Conservation (phyloP, 2,329 filamentous ascomycete genomes). For the Penicillium sp. region DNA sequence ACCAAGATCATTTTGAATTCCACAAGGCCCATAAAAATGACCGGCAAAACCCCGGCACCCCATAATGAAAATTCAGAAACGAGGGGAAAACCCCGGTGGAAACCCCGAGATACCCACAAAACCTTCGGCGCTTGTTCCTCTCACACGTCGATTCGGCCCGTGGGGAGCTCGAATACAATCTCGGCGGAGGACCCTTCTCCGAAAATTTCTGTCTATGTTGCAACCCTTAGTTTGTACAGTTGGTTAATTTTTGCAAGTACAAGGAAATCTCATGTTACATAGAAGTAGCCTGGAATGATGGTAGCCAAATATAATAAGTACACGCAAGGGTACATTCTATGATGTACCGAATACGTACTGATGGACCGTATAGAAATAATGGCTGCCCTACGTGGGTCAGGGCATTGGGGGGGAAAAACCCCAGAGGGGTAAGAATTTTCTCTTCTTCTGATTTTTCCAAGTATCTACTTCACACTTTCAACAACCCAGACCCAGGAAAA, state of each 20-base stretch:
- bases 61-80: not conserved
- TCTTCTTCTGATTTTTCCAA: not conserved
- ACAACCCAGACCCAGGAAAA: not conserved
- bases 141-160: not conserved
- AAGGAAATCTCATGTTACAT: not conserved
- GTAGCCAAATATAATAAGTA: not conserved
- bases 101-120: not conserved
- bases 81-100: not conserved
- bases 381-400: constrained; percentile 3
- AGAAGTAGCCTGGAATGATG: not conserved
- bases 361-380: too few relatives aligned
- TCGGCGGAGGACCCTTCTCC: not conserved
- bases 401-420: not conserved
- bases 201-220: too few relatives aligned
- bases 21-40: not conserved
- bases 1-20: not conserved
- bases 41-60: not conserved
- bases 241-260: not conserved
- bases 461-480: not conserved
- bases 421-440: not conserved
- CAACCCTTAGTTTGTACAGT: too few relatives aligned
- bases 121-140: not conserved
- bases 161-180: not conserved
- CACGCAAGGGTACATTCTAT: not conserved
- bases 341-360: not conserved